A percentile compares a stretch with the other conserved stretches of the same genome.
Conservation (phyloP, 352 stramenopile genomes). For the Globisporangium okanoganense region DNA sequence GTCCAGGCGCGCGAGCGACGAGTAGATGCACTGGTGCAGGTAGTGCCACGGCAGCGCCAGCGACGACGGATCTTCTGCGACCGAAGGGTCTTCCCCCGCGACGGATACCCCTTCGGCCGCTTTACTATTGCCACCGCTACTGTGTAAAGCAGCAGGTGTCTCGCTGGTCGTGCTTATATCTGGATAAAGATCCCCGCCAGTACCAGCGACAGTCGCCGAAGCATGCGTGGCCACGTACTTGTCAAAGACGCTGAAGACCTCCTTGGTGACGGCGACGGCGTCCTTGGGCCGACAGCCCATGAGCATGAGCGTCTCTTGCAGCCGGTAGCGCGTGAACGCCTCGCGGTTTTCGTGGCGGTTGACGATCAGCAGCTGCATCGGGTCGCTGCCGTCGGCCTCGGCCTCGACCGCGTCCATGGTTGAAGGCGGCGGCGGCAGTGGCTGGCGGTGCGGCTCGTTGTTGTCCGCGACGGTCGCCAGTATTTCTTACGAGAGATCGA, state of each 20-base stretch:
- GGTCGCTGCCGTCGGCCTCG: conserved; percentile 56
- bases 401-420: conserved; percentile 53
- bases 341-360: conserved; percentile 44
- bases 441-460: conserved; percentile 4
- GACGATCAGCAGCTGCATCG: conserved; percentile 78
- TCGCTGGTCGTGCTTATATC: not conserved
- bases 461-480: conserved; percentile 12
- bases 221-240: conserved; percentile 39
- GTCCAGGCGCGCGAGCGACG: conserved; percentile 66
- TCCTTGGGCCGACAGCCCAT: conserved; percentile 83
- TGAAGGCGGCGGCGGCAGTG: conserved; percentile 3
- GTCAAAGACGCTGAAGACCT: conserved; percentile 61
- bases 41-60: conserved; percentile 62
- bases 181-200: not conserved
- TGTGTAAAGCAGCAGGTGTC: not conserved
- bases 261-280: conserved; percentile 58
- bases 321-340: conserved; percentile 75
- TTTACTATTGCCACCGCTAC: not conserved
- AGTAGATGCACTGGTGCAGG: conserved; percentile 81
- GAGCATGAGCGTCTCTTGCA: conserved; percentile 87
- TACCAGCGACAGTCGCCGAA: not conserved
- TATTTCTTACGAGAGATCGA: not conserved
- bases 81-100: not conserved
- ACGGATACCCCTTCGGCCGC: too few species aligned
- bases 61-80: not conserved